Percentiles rank a stretch among this genome's conserved stretches.
These are phyloP conservation scores for Apiotrichum siamense DNA, from an alignment of 1,284 basidiomycete species.

Conservation along the genomic window DNA sequence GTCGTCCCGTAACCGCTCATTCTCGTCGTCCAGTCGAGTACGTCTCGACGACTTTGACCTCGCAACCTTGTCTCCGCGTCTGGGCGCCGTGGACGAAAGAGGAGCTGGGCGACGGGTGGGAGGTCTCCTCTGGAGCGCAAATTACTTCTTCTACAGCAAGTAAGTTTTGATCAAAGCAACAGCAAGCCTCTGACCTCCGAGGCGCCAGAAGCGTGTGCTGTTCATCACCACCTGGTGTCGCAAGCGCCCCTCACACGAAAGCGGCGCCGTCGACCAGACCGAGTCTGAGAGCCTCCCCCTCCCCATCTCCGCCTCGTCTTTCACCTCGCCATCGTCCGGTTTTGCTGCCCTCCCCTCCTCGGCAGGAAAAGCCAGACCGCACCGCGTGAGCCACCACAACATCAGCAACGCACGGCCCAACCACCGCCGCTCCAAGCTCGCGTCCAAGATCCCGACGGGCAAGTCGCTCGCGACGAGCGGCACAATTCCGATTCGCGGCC, in stretches of 20 bases:
- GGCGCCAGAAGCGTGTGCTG: slow-evolving; percentile 73
- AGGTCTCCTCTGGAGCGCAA: slow-evolving; percentile 91
- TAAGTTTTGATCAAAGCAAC: slow-evolving; percentile 49
- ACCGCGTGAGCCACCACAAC: slow-evolving; percentile 14
- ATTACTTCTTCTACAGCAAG: slow-evolving; percentile 95
- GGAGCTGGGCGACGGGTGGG: slow-evolving; percentile 54
- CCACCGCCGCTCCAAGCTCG: slow-evolving; percentile 23
- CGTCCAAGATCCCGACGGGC: slow-evolving; percentile 11
- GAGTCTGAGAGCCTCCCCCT: slow-evolving; percentile 23
- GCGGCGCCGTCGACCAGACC: slow-evolving; percentile 14
- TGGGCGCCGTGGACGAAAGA: slow-evolving; percentile 25
- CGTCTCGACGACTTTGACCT: slow-evolving; percentile 54
- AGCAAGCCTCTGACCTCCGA: slow-evolving; percentile 7
- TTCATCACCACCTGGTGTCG: slow-evolving; percentile 93
- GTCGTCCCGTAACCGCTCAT: background rate
- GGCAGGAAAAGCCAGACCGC: slow-evolving; percentile 11
- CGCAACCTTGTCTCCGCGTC: slow-evolving; percentile 12
- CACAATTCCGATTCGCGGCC: slow-evolving; percentile 40
- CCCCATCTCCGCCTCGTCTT: slow-evolving; percentile 29
- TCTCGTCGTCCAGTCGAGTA: slow-evolving; percentile 6
- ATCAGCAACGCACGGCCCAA: slow-evolving; percentile 19
- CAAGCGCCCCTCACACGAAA: slow-evolving; percentile 46
- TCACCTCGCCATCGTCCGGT: slow-evolving; percentile 20
- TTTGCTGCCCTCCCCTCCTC: slow-evolving; percentile 8
- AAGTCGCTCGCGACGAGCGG: slow-evolving; percentile 22